These are phyloP conservation scores for Rhododendron williamsianum DNA, from an alignment of 148 eudicot species.

Conservation along the genomic window DNA sequence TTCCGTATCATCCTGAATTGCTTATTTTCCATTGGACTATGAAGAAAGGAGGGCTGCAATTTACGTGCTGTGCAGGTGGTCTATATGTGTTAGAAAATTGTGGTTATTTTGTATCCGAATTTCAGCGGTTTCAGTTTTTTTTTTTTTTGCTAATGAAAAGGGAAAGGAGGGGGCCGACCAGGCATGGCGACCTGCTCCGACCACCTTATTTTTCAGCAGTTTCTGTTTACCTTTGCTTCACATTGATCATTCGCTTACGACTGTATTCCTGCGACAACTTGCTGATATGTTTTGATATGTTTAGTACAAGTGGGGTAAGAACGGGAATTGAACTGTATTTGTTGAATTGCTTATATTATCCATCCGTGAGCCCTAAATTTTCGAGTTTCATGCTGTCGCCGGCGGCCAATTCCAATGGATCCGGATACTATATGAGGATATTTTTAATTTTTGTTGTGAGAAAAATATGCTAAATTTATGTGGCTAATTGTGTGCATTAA, in stretches of 20 bases:
- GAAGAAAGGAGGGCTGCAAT: neutral
- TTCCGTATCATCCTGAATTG: neutral
- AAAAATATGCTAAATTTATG: no score
- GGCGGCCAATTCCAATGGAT: no score
- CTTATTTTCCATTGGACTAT: neutral
- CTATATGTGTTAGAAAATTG: neutral
- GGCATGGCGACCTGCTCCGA: neutral
- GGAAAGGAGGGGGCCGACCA: no score
- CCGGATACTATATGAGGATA: no score
- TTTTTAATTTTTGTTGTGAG: no score
- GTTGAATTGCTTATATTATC: no score
- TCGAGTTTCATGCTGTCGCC: no score
- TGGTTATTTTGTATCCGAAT: neutral
- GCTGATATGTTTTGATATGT: neutral
- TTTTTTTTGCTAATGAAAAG: no score
- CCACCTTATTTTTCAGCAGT: neutral
- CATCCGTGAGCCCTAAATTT: no score
- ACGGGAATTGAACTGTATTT: no score
- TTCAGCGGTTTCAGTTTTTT: neutral
- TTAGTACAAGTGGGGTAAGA: neutral
- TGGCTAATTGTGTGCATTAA: no score
- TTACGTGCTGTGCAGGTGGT: neutral
- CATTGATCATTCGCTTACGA: neutral
- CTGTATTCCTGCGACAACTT: neutral
- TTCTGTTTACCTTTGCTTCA: neutral